Base-by-base conservation (phyloP, 768 basidiomycete species). In the Rhizopogon salebrosus region DNA sequence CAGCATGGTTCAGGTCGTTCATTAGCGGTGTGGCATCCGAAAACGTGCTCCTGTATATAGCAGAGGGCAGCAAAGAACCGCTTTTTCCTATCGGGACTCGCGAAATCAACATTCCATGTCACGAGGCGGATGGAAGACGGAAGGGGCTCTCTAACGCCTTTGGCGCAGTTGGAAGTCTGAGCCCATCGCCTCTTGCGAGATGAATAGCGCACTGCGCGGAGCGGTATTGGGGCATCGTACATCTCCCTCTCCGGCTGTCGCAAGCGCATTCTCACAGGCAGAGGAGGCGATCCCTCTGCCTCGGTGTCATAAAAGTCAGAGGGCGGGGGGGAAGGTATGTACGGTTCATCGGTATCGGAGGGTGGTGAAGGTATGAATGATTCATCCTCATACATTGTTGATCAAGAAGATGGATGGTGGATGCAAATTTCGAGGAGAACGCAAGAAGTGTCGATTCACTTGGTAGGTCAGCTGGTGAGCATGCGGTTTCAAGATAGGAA, bases 21-120 rank as follows among this genome's bases (percentile, higher is more conserved):
- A 7, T 24, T 34, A 2, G 70, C 70, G 6, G 65, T 62, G 55
- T 71, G 67, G 62, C 78, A 79, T 43, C 62, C 58, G 56, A 89
- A 74, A 3, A 83, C 74, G 3, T 78, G 73, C 31, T 69, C 63
- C 60, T 80, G 76, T 56, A 89, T 73, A 62, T 87, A 74, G 13
- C 75, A 69, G 52, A 90, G 70, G 16, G 75, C 76, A 3, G 72
- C 65, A 0, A 52, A 55, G 31, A 85, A 70, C 6, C 88, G 80
- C 52, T 71, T 70, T 39, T 68, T 69, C 9, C 60, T 62, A 37
- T 71, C 58, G 0, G 63, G 57, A 14, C 68, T 67, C 37, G 62
- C 57, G 62, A 78, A 82, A 61, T 85, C 79, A 50, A 90, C 59
- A 65, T 91, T 90, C 88, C 88, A 91, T 26, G 85, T 82, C 55